A percentile compares a stretch with the other conserved stretches of the same genome.
phyloP scores from a whole-genome alignment of 2,329 filamentous ascomycete genomes.

The Paraconiothyrium sp. region DNA sequence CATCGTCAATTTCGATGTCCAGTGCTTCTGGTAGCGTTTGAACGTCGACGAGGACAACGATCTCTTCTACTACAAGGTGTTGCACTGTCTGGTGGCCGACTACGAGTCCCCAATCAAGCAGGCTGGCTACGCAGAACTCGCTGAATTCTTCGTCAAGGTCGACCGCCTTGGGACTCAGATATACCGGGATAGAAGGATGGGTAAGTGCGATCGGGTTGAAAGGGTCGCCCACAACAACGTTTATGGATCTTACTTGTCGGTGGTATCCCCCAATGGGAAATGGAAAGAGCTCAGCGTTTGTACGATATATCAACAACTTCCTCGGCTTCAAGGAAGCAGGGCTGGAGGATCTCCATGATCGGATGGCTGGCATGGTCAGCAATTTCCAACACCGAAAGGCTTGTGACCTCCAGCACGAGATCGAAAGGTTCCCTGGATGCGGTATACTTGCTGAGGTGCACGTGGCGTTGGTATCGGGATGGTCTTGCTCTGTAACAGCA shows the following conservation, averaged over 20 bases:
- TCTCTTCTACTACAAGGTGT: not conserved
- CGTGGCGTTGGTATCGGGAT: not conserved
- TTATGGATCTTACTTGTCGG: no score
- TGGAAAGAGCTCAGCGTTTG: not conserved
- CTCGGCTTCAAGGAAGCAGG: not conserved
- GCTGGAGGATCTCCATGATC: not conserved
- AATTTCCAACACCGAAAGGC: not conserved
- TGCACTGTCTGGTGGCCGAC: not conserved
- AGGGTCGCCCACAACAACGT: no score
- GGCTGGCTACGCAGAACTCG: not conserved
- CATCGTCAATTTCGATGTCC: not conserved
- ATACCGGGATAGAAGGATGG: not conserved
- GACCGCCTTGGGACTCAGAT: not conserved
- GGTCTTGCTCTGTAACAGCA: no score
- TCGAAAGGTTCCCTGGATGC: not conserved
- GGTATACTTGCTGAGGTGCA: not conserved
- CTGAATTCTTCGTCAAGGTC: constrained; percentile 2
- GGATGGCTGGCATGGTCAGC: not conserved
- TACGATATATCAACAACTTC: not conserved
- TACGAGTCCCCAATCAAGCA: not conserved
- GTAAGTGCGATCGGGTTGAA: not conserved
- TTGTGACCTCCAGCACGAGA: not conserved
- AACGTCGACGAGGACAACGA: not conserved
- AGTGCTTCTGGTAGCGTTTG: not conserved
- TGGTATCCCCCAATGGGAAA: no score